phyloP scores from a whole-genome alignment of 768 basidiomycete genomes.

The Trametes coccinea region DNA sequence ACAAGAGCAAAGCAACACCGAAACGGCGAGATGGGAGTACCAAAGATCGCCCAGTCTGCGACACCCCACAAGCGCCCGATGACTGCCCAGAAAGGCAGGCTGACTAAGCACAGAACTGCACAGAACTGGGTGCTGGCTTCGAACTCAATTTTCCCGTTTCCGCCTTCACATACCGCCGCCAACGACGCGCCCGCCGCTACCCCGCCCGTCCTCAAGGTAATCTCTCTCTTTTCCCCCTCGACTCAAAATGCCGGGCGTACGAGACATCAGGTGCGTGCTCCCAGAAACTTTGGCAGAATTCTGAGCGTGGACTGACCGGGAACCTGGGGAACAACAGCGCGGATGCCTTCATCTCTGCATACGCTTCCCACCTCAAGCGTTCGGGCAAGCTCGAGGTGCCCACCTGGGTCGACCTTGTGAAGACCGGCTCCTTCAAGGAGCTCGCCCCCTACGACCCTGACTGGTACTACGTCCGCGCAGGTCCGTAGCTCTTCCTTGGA shows the following conservation, averaged over 20 bases:
- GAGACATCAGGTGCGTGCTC: constrained; percentile 68
- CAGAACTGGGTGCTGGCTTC: constrained; percentile 37
- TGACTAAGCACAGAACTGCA: constrained; percentile 47
- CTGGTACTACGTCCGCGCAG: constrained; percentile 99
- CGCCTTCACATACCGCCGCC: constrained; percentile 44
- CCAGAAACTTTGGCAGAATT: not conserved
- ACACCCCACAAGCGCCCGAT: not conserved
- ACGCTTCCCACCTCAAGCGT: constrained; percentile 94
- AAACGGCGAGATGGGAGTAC: too few species aligned
- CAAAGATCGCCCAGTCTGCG: not conserved
- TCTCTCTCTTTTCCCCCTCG: constrained; percentile 20
- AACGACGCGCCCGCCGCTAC: constrained; percentile 51
- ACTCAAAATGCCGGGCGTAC: constrained; percentile 75
- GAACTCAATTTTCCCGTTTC: constrained; percentile 35
- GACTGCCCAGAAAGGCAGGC: constrained; percentile 19
- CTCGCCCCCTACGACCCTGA: constrained; percentile 98
- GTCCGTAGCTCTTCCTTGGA: constrained; percentile 47
- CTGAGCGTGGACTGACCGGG: constrained; percentile 25
- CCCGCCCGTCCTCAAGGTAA: constrained; percentile 50
- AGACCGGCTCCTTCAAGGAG: constrained; percentile 97
- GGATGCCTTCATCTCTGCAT: constrained; percentile 91
- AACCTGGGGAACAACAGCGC: constrained; percentile 52
- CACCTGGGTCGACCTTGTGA: constrained; percentile 97
- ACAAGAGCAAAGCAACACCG: not conserved
- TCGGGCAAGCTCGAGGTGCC: constrained; percentile 99